phyloP scores from a whole-genome alignment of 768 basidiomycete genomes.

The Termitomyces sp. region DNA sequence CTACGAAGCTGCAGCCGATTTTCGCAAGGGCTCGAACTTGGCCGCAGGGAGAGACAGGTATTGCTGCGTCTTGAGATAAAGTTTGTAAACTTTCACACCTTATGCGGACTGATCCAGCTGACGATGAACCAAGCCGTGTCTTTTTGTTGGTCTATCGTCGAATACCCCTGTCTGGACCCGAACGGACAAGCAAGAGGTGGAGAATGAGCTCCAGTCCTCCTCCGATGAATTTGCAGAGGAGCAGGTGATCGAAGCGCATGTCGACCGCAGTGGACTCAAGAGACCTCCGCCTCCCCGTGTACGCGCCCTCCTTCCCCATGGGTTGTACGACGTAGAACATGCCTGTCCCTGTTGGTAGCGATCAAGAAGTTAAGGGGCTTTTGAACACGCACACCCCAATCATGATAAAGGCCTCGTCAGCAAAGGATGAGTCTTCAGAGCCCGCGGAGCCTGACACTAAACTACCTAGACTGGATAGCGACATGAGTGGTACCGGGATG shows the following conservation, averaged over 20 bases:
- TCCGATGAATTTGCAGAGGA: constrained; percentile 21
- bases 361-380: constrained; percentile 34
- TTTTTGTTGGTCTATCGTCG: constrained; percentile 56
- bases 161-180: constrained; percentile 41
- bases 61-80: constrained; percentile 58
- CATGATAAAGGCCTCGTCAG: too few relatives aligned
- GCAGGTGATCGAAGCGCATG: constrained; percentile 10
- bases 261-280: constrained; percentile 2
- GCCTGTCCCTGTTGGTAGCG: constrained; percentile 25
- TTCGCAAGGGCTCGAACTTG: constrained; percentile 38
- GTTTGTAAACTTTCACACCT: constrained; percentile 28
- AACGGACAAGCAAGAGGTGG: constrained; percentile 27
- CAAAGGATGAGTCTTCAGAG: too few relatives aligned
- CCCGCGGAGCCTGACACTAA: too few relatives aligned
- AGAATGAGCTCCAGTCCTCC: constrained; percentile 24
- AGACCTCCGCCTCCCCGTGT: constrained; percentile 21
- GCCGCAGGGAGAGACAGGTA: constrained; percentile 33
- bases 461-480: too few relatives aligned
- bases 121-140: constrained; percentile 44
- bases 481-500: constrained; percentile 3
- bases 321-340: constrained; percentile 28
- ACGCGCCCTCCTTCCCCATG: constrained; percentile 35
- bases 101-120: not conserved
- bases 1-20: constrained; percentile 55
- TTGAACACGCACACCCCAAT: too few relatives aligned